Evolutionary conservation across 805 yeast genomes (phyloP), one percentile per base, ranked within the genome.

Genomic region (Candida ovalis): DNA sequence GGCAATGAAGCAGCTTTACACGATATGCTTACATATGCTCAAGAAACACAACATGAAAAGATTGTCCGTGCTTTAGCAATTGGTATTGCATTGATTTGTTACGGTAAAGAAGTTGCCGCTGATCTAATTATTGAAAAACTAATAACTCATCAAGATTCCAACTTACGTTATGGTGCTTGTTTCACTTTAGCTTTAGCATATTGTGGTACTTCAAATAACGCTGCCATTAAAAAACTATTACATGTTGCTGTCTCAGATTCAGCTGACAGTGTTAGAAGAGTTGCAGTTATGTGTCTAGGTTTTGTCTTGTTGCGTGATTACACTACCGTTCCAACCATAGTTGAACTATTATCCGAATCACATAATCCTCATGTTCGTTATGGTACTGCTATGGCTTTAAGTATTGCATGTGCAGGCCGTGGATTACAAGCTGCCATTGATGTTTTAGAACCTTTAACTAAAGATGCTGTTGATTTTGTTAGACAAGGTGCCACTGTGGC

Each of bases 291-390:
- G 68, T 83, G 90, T 7, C 77, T 94, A 46, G 99, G 99, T 19
- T 94, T 94, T 69, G 84, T 94, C 42, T 75, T 94, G 57, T 76
- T 92, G 50, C 87, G 96, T 63, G 95, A 91, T 65, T 88, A 89
- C 67, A 83, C 90, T 15, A 90, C 96, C 0, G 92, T 94, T 19
- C 99, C 99, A 48, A 86, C 95, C 57, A 86, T 94, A 71, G 97
- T 94, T 35, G 96, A 92, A 66, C 75, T 94, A 48, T 76, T 94
- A 57, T 81, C 96, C 0, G 96, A 90, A 68, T 88, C 96, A 1
- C 97, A 94, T 68, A 94, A 94, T 66, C 96, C 99, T 13, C 97
- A 94, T 64, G 98, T 94, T 33, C 87, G 99, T 67, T 94, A 94
- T 65, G 99, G 99, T 73, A 88, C 97, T 28, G 96, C 98, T 1